Conservation (phyloP, 805 yeast genomes). For the Wickerhamomyces chambardii region DNA sequence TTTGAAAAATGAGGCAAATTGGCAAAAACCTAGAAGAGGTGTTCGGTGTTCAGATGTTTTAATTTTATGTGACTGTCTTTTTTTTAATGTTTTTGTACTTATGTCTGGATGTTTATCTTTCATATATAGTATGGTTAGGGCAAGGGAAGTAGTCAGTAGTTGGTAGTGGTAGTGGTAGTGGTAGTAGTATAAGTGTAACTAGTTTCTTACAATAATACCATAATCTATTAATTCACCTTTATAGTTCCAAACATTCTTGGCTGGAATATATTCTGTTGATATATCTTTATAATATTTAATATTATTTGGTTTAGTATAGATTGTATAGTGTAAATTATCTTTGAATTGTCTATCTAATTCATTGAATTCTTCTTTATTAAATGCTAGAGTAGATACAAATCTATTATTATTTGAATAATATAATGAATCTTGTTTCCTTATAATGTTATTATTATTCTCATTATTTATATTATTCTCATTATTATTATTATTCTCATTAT, state of each 20-base stretch:
- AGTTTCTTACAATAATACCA: slow-evolving; percentile 17
- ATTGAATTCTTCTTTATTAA: slow-evolving; percentile 8
- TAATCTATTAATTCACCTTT: slow-evolving; percentile 11
- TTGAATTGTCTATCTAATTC: slow-evolving; percentile 2
- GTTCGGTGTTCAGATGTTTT: not conserved
- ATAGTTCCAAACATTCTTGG: slow-evolving; percentile 17
- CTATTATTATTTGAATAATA: slow-evolving; percentile 8
- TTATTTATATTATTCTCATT: not conserved
- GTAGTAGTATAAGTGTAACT: not conserved
- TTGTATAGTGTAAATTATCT: slow-evolving; percentile 10
- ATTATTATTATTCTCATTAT: not conserved
- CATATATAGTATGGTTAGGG: no score
- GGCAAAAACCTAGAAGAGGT: no score
- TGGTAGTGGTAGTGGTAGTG: no score
- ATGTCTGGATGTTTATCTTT: no score
- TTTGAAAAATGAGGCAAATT: no score
- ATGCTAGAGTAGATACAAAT: slow-evolving; percentile 11
- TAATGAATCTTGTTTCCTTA: slow-evolving; percentile 3
- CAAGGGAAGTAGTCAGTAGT: no score
- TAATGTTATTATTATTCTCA: no score
- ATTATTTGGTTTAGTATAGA: slow-evolving; percentile 12
- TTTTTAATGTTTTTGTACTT: no score
- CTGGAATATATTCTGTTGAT: slow-evolving; percentile 20
- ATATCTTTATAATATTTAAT: not conserved
- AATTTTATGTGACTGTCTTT: not conserved